Percentiles rank a stretch among this genome's conserved stretches.
phyloP scores from a whole-genome alignment of 352 stramenopile genomes.

The Globisporangium emineosum region DNA sequence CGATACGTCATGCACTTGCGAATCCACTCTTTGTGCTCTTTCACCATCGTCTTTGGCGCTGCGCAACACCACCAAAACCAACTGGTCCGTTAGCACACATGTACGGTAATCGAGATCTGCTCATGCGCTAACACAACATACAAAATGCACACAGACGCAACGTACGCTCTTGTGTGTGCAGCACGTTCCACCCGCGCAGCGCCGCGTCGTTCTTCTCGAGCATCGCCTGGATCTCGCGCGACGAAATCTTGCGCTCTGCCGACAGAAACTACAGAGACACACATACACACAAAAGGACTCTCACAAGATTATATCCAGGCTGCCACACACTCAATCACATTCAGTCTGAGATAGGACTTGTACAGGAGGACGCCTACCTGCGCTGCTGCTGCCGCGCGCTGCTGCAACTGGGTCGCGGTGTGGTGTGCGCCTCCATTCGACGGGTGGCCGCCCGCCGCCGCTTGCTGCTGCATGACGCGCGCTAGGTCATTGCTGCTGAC shows the following conservation, averaged over 20 bases:
- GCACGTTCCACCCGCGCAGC: slow-evolving; percentile 65
- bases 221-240: slow-evolving; percentile 73
- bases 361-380: slow-evolving; percentile 30
- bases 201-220: slow-evolving; percentile 85
- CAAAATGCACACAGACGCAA: background rate
- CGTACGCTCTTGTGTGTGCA: slow-evolving; percentile 77
- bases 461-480: slow-evolving; percentile 4
- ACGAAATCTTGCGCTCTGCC: slow-evolving; percentile 50
- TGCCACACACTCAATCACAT: no score
- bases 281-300: background rate
- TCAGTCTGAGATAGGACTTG: no score
- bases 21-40: slow-evolving; percentile 76
- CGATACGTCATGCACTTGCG: slow-evolving; percentile 56
- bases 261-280: slow-evolving; percentile 25
- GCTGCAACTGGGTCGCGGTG: slow-evolving; percentile 31
- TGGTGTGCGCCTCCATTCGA: background rate
- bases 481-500: background rate
- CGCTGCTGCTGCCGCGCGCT: slow-evolving; percentile 54
- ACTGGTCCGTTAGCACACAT: background rate
- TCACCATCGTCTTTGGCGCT: slow-evolving; percentile 47
- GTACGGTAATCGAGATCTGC: background rate
- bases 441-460: background rate
- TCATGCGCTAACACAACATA: background rate
- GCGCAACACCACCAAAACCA: background rate
- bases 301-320: background rate